Base-by-base conservation (phyloP, 2,329 filamentous ascomycete species). In the Fusarium marasasianum region DNA sequence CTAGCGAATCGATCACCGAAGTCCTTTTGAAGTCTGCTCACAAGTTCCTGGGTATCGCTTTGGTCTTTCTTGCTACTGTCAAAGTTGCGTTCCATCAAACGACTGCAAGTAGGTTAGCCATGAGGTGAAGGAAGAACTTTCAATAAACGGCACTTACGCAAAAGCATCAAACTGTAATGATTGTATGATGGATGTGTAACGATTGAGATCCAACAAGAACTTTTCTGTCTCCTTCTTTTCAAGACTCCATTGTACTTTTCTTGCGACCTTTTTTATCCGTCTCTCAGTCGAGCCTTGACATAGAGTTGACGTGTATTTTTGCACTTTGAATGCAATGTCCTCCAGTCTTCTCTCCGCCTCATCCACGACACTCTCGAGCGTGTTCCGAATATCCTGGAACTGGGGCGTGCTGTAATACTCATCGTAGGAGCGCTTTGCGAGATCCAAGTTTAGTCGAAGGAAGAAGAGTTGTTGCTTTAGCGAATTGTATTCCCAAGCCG, bases 41-140 rank as follows among this genome's bases (percentile, higher is more conserved):
- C 11, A 18, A 50, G 47, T 10, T 50, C 3, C 1, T 50, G 47
- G 0, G 47, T 50, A 33, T 33, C 29, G 0, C 1, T 33, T n/a
- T 33, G 29, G 5, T 50, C 22, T 10, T 33, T 50, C 5, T 33
- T 8, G 11, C 29, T 50, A n/a, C 3, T 10, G 5, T 13, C 1
- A 33, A 18, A 13, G 0, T 33, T 50, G 3, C 3, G 47, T 33
- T 18, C 47, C 47, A 50, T 50, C 11, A 50, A n/a, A 33, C 47
- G 47, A 0, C 31, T 31, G 3, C 1, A 35, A 13, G 5, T 1
- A 33, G 7, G 22, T 50, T 1, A 50, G 47, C 26, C 0, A 48
- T 48, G 9, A 3, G 20, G 7, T 0, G 10, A n/a, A n/a, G 5
- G 14, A 9, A 1, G 0, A n/a, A 5, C 7, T 50, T 13, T 10